A percentile compares a stretch with the other conserved stretches of the same genome.
Conservation (phyloP, 2,329 filamentous ascomycete genomes). For the Penicillium sp. region DNA sequence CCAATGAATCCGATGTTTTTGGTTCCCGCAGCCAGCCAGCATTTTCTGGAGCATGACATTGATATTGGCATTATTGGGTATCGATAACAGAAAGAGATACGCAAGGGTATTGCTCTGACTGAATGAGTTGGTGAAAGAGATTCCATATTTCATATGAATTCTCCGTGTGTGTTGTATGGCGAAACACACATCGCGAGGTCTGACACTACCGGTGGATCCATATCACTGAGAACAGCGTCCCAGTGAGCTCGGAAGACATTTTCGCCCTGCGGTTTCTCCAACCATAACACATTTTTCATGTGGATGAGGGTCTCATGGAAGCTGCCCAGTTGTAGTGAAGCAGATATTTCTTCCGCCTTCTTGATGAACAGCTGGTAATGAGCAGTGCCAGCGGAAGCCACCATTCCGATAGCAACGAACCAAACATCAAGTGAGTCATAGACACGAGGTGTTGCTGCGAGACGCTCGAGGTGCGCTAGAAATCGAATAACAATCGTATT, state of each 20-base stretch:
- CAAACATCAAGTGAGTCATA: constrained; percentile 41
- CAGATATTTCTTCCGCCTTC: constrained; percentile 9
- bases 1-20: background rate
- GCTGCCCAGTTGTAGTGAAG: constrained; percentile 10
- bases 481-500: constrained; percentile 38
- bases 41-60: background rate
- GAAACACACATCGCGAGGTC: background rate
- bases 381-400: constrained; percentile 23
- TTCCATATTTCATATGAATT: background rate
- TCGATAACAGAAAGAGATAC: no score
- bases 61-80: background rate
- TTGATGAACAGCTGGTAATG: constrained; percentile 21
- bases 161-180: background rate
- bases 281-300: constrained; percentile 23
- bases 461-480: constrained; percentile 29
- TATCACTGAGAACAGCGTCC: constrained; percentile 13
- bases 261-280: constrained; percentile 18
- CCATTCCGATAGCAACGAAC: constrained; percentile 46
- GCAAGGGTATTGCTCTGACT: background rate
- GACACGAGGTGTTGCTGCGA: constrained; percentile 6
- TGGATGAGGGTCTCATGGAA: constrained; percentile 13
- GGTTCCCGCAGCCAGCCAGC: background rate
- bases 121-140: background rate
- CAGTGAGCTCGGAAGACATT: constrained; percentile 20
- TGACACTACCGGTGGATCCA: background rate